Conservation (phyloP, 495 filamentous ascomycete species). For the Mytilinidion resinicola region DNA sequence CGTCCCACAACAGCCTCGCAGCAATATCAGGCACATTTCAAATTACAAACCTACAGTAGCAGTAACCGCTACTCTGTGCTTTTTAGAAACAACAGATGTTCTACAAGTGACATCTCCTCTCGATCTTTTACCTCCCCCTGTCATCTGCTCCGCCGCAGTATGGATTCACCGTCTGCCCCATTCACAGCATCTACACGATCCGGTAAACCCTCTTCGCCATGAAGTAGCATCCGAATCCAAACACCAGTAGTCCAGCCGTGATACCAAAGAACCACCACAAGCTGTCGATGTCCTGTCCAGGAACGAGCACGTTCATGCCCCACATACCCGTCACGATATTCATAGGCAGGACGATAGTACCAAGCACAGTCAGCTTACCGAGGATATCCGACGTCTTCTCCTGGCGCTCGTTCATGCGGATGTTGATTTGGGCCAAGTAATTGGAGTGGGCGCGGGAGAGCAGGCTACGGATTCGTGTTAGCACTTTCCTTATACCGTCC, state of each 20-base stretch:
- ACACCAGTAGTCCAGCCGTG: conserved; percentile 65
- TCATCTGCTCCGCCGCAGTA: no score
- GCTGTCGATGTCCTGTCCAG: conserved; percentile 68
- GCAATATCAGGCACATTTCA: no score
- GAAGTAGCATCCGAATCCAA: conserved; percentile 69
- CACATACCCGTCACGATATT: conserved; percentile 98
- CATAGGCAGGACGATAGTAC: conserved; percentile 95
- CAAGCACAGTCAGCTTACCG: conserved; percentile 89
- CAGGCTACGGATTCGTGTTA: conserved; percentile 49
- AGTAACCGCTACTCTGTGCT: no score
- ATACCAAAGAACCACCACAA: conserved; percentile 66
- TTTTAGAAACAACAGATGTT: no score
- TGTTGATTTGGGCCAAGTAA: conserved; percentile 92
- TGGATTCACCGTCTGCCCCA: no score
- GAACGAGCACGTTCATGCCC: conserved; percentile 98
- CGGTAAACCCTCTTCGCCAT: conserved; percentile 76
- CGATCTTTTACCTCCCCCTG: no score
- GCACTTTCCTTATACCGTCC: conserved; percentile 17
- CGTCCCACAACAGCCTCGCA: no score
- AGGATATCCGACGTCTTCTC: conserved; percentile 93
- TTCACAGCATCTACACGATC: conserved; percentile 44
- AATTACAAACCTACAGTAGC: no score
- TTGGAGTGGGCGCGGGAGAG: conserved; percentile 89
- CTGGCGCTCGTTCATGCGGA: conserved; percentile 93
- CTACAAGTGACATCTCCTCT: no score